phyloP scores from a whole-genome alignment of 345 rosid species.

The Brassica incana region DNA sequence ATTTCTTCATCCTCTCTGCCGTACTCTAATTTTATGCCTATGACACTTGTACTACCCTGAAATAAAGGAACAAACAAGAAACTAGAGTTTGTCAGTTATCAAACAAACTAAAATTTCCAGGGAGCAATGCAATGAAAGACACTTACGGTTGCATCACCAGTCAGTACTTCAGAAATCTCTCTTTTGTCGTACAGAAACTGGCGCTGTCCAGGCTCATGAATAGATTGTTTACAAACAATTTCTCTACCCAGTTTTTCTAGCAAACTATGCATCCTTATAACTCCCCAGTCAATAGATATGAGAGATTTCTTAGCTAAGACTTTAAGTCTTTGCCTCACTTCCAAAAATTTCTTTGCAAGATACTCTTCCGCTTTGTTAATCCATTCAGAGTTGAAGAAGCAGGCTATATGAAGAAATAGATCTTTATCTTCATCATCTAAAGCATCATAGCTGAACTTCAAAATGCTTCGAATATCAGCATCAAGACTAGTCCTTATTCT shows the following conservation, averaged over 20 bases:
- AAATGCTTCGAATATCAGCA: not conserved
- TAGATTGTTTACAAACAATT: not conserved
- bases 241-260: not conserved
- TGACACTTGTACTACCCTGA: not conserved
- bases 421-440: not conserved
- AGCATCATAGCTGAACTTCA: slow-evolving; percentile 2
- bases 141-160: not conserved
- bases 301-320: too few relatives aligned
- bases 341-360: not conserved
- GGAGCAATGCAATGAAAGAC: not conserved
- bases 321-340: not conserved
- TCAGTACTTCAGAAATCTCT: slow-evolving; percentile 25
- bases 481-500: not conserved
- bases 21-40: not conserved
- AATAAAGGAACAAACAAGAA: not conserved
- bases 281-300: not conserved
- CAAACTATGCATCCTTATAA: too few relatives aligned
- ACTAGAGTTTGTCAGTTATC: not conserved
- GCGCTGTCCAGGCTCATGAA: slow-evolving; percentile 3
- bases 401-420: slow-evolving; percentile 5
- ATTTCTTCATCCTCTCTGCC: not conserved
- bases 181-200: slow-evolving; percentile 7
- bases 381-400: not conserved
- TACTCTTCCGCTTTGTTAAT: not conserved
- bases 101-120: not conserved